Evolutionary conservation across 345 rosid genomes (phyloP), one percentile per base, ranked within the genome.

Genomic region (Noccaea caerulescens): DNA sequence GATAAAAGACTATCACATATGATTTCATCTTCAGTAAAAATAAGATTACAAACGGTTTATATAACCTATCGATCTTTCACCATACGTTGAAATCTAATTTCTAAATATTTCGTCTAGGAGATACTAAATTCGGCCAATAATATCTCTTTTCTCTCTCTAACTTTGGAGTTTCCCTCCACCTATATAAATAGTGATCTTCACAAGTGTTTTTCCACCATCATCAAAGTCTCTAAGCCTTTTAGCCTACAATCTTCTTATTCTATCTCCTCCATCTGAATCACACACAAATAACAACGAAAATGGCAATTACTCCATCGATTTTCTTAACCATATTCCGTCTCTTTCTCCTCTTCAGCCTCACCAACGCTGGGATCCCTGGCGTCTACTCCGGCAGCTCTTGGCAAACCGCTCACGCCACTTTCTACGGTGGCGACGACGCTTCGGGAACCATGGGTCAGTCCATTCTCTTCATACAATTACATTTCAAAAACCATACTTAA

Each of bases 401-500:
- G 98, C 83, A 93, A 79, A 81, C 59, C 8, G 97, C 98, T 27
- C 97, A 90, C 47, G 98, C 98, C 68, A 91, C 98, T 43, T 93
- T 88, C 81, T 90, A 93, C 7, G 98, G 98, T 0, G 98, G 97
- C 23, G 80, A 61, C 4, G 97, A 93, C 53, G 97, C 97, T 60
- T 86, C 97, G 3, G 98, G 98, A 33, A 93, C 98, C 2, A 87
- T 87, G 96, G 93, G 96, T 90, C 73, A 36, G 71, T 47, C 41
- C 63, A 44, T 6, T 73, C 8, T 9, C 46, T 11, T 30, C 18
- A 14, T 8, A 25, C 44, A 36, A 11, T 36, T 0, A 27, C 30
- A 8, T 7, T 37, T 8, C 12, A 10, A 23, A 7, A 63, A 23
- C 27, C 20, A 20, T 0, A 34, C n/a, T 64, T 36, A n/a, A 50